Evolutionary conservation across 306 rosid species (phyloP), one percentile per base, ranked within the genome.

Genomic region (Neltuma alba): DNA sequence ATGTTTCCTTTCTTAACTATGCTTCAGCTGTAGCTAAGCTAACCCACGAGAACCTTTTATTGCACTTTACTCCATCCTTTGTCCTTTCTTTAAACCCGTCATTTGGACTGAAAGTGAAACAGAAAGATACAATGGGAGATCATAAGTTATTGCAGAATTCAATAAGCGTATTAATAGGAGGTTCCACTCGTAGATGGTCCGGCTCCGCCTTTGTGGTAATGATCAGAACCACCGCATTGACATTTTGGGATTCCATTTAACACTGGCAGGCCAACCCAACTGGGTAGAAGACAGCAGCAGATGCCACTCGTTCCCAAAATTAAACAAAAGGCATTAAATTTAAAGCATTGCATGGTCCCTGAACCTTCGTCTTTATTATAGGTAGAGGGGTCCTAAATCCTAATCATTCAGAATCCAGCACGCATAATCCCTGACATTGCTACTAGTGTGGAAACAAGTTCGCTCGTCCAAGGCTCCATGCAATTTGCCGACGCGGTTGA

Each of bases 121-220:
- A 40, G 23, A 61, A 1, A 30, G 12, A 18, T 68, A 45, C 54
- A n/a, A 23, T 30, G 40, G 50, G 9, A 13, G 33, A 79, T 57
- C 47, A 50, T 16, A 41, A 61, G 64, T 40, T 75, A 36, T 64
- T 36, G 44, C 63, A 48, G 23, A 63, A 71, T 82, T 79, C 0
- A 85, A 44, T 71, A 37, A 23, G 74, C 83, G 54, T 74, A 86
- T 23, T 78, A 42, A 77, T 74, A 60, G 30, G 83, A 10, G 0
- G 41, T 27, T 38, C 41, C 52, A 54, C 11, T 41, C 58, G 8
- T 12, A 48, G 33, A 21, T 10, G 81, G 72, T 31, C 66, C 70
- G 6, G 34, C 40, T 67, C 5, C 44, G 13, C 2, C 44, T 2
- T 10, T 9, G 31, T 57, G 55, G 68, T 75, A 54, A 85, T 75